Base-by-base conservation (phyloP, 192 early-diverging fungal species). In the Gamsiella multidivaricata region DNA sequence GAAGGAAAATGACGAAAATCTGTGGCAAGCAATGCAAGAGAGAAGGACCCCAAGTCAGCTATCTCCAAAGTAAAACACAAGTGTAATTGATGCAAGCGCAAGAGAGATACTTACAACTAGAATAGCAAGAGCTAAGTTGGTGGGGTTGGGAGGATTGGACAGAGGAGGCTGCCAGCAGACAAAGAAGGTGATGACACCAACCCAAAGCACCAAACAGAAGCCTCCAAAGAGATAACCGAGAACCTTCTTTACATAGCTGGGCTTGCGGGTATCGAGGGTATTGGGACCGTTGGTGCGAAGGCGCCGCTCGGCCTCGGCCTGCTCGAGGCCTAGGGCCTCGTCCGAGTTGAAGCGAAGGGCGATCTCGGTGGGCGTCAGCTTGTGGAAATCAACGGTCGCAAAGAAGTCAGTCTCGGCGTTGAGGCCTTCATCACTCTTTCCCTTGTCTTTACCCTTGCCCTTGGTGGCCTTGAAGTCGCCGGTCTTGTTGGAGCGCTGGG, bases 131-230 rank as follows among this genome's bases (percentile, higher is more conserved):
- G 86, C 91, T 70, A 93, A 37, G 65, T 87, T 91, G 11, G 83
- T 74, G 5, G 83, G 47, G 45, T 84, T 80, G 26, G 87, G 89
- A 26, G 72, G 70, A 20, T 70, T 70, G 10, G 81, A 71, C 14
- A 82, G 51, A 11, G 89, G 82, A 3, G 90, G 91, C 58, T 80
- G 58, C 88, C 90, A 92, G 70, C 87, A 88, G 10, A 94, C 61
- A 46, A 82, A 88, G 61, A 87, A 90, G 46, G 89, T 90, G n/a
- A 93, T 74, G 64, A 84, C 84, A 22, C 87, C 88, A 28, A 90
- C 45, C 93, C 93, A 94, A 17, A 92, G 62, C 23, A 94, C 76
- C n/a, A 82, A 80, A 47, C 91, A 90, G 59, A 94, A 94, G 0
- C 93, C 93, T 54, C 91, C 88, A 80, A 91, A 90, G 42, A 92